These are phyloP conservation scores for Lodderomyces elongisporus DNA, from an alignment of 1,139 yeast species.

Conservation along the genomic window DNA sequence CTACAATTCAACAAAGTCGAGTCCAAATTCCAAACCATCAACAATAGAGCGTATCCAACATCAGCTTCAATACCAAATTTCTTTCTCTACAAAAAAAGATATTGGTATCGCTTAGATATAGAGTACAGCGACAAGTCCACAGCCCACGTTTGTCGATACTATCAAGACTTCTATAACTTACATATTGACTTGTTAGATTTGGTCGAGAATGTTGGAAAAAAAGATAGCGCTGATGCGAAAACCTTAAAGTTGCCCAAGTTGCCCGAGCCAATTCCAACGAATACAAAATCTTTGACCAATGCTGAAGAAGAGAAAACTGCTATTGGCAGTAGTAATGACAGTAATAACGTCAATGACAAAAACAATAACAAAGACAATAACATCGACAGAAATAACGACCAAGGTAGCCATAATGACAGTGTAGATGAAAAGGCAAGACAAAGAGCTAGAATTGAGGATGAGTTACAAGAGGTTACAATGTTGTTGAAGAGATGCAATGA, in stretches of 20 bases:
- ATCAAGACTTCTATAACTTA: slow-evolving; percentile 41
- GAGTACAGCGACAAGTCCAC: slow-evolving; percentile 28
- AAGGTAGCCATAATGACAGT: too few species aligned
- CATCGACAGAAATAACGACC: slow-evolving; percentile 2
- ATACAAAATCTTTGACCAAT: too few species aligned
- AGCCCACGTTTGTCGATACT: slow-evolving; percentile 31
- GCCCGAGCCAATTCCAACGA: slow-evolving; percentile 39
- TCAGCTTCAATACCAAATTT: slow-evolving; percentile 32
- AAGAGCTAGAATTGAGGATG: slow-evolving; percentile 9
- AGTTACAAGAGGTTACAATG: slow-evolving; percentile 9
- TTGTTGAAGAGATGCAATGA: slow-evolving; percentile 33
- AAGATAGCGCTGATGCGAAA: slow-evolving; percentile 1
- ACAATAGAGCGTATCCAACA: slow-evolving; percentile 29
- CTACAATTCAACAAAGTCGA: slow-evolving; percentile 12
- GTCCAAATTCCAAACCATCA: slow-evolving; percentile 23
- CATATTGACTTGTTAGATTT: slow-evolving; percentile 23
- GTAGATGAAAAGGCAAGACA: background rate
- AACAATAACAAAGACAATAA: background rate
- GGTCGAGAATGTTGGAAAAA: slow-evolving; percentile 1
- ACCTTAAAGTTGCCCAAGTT: slow-evolving; percentile 31
- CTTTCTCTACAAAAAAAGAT: slow-evolving; percentile 29
- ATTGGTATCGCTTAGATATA: slow-evolving; percentile 42
- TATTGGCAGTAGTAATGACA: slow-evolving; percentile 4
- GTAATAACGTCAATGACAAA: background rate
- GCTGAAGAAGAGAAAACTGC: too few species aligned